Evolutionary conservation across 2,329 filamentous ascomycete genomes (phyloP).

Genomic region (Capronia americana): DNA sequence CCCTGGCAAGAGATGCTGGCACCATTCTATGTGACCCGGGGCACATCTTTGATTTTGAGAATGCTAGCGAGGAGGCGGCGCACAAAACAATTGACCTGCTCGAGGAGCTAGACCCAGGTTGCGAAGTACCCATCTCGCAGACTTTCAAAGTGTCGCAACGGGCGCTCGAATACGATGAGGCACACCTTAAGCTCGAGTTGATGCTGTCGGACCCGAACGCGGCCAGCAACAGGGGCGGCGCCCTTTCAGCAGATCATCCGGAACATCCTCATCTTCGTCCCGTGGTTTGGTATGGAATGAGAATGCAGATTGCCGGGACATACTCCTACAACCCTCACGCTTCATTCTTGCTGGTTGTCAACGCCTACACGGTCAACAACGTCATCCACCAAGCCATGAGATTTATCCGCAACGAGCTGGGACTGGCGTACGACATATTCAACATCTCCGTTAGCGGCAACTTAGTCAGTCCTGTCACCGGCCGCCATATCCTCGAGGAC

Average conservation of each 20-base stretch:
- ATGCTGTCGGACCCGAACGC: conserved; percentile 1
- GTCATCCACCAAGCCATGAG: conserved; percentile 10
- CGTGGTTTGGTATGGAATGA: conserved; percentile 2
- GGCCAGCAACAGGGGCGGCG: background rate
- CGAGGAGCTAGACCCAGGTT: conserved; percentile 4
- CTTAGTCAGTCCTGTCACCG: background rate
- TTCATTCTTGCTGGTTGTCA: conserved; percentile 2
- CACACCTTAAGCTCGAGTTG: conserved; percentile 1
- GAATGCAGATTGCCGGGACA: conserved; percentile 9
- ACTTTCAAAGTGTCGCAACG: conserved; percentile 4
- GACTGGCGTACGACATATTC: conserved; percentile 9
- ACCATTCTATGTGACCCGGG: conserved; percentile 3
- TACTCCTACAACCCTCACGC: conserved; percentile 6
- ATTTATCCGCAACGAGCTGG: background rate
- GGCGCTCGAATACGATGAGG: background rate
- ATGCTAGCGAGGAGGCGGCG: background rate
- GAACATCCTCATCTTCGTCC: conserved; percentile 1
- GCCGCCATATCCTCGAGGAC: background rate
- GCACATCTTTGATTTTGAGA: background rate
- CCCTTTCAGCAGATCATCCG: background rate
- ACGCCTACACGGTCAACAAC: conserved; percentile 6
- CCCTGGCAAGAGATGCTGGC: background rate
- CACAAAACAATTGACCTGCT: conserved; percentile 2
- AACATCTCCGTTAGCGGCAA: conserved; percentile 6
- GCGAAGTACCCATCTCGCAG: conserved; percentile 3